phyloP scores from a whole-genome alignment of 1,284 basidiomycete genomes.

The Papiliotrema flavescens region DNA sequence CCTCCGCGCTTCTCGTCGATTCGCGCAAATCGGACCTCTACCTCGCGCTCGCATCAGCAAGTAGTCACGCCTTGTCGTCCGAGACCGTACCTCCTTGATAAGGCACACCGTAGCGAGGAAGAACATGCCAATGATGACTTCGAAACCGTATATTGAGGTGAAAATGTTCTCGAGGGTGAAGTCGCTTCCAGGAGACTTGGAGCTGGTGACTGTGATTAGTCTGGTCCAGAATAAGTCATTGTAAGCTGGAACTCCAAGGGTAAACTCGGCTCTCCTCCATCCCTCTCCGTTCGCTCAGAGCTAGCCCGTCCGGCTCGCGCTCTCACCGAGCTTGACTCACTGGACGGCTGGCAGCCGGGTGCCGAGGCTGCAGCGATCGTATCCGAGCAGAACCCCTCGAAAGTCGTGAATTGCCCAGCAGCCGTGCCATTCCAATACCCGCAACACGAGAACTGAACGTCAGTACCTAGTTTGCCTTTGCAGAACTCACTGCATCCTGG shows the following conservation, averaged over 20 bases:
- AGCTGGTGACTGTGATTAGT: constrained; percentile 11
- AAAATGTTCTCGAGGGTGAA: constrained; percentile 71
- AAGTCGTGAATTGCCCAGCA: constrained; percentile 49
- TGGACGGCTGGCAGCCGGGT: constrained; percentile 58
- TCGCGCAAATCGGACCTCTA: constrained; percentile 74
- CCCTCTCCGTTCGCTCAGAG: no score
- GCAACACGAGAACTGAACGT: constrained; percentile 65
- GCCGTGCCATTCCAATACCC: constrained; percentile 63
- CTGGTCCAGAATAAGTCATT: no score
- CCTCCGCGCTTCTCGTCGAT: constrained; percentile 82
- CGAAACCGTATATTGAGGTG: constrained; percentile 74
- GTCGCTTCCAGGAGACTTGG: constrained; percentile 56
- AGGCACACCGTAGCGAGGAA: constrained; percentile 75
- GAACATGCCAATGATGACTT: constrained; percentile 68
- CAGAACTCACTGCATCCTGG: constrained; percentile 63
- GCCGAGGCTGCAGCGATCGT: constrained; percentile 53
- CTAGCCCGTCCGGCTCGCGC: no score
- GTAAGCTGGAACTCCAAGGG: no score
- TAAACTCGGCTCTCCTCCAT: no score
- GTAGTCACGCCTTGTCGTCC: neutral
- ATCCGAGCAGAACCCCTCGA: constrained; percentile 59
- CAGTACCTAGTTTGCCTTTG: neutral
- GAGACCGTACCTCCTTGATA: constrained; percentile 65
- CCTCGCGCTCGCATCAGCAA: constrained; percentile 57
- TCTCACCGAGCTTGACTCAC: no score